Evolutionary conservation across 495 filamentous ascomycete genomes (phyloP), one percentile per base, ranked within the genome.

Genomic region (Penicillium mononematosum): DNA sequence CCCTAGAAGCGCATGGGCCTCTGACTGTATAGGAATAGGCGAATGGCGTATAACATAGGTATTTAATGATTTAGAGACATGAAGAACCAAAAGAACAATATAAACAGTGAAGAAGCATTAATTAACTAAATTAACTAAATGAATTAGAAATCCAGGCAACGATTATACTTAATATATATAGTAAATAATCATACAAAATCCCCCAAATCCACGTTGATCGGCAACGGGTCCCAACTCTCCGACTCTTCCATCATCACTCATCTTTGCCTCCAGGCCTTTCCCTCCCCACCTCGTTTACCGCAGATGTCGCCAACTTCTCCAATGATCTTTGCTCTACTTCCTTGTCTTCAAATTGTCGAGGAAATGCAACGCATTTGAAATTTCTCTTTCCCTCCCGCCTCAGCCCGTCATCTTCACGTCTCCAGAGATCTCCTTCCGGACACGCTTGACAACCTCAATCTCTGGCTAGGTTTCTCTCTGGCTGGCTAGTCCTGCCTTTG

Each of bases 391-490:
- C 34, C 34, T 22, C 5, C 20, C 24, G 36, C 65, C 65, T 67
- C 47, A 50, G 31, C 47, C 20, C 64, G 62, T 67, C 65, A 65
- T 67, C 50, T 56, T 60, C 64, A 67, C 64, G 61, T 67, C 62
- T 46, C 47, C 32, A 38, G 31, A 34, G 11, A 50, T 53, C 50
- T 31, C 39, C 38, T 44, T 43, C 36, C 49, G 34, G 49, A 31
- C 50, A 52, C 22, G 4, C 49, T 52, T 31, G 48, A 16, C 51
- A 43, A 56, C 36, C 39, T 31, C 52, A 66, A 64, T 63, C 54
- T 60, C 66, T 58, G 58, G 58, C 44, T 10, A 32, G 32, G 41
- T 20, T 49, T 48, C 43, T 50, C 42, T 42, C 46, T 39, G 20
- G 32, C 25, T 50, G 34, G 27, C 45, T 31, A 20, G 20, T 45